Conservation (phyloP, 2,329 filamentous ascomycete genomes). For the Tolypocladium tropicale region DNA sequence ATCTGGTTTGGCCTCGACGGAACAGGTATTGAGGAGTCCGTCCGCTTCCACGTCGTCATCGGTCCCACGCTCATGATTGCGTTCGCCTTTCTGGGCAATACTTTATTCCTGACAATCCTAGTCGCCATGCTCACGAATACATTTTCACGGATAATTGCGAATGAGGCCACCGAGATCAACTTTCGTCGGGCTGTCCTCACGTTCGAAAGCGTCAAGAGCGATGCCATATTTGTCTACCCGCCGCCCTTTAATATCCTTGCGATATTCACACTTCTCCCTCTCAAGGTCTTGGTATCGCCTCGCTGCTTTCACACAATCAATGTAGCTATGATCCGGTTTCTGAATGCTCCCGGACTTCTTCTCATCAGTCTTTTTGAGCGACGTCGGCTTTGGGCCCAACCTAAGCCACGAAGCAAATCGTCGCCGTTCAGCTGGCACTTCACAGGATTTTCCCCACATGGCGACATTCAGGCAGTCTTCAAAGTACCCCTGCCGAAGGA, state of each 20-base stretch:
- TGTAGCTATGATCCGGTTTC: constrained; percentile 49
- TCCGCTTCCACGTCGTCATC: constrained; percentile 54
- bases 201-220: constrained; percentile 64
- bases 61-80: constrained; percentile 60
- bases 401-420: constrained; percentile 9
- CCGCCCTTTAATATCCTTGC: constrained; percentile 63
- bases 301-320: constrained; percentile 64
- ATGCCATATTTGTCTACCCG: constrained; percentile 59
- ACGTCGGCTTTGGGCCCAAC: constrained; percentile 30
- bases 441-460: constrained; percentile 42
- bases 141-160: constrained; percentile 58
- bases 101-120: constrained; percentile 62
- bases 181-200: constrained; percentile 63
- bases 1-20: constrained; percentile 71
- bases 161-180: constrained; percentile 59
- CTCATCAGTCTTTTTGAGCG: constrained; percentile 53
- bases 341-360: constrained; percentile 55
- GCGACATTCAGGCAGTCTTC: constrained; percentile 50
- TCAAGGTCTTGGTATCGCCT: constrained; percentile 52
- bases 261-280: constrained; percentile 49
- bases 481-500: constrained; percentile 44
- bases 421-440: constrained; percentile 30
- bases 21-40: constrained; percentile 38
- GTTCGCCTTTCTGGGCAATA: constrained; percentile 67
- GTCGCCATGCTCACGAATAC: constrained; percentile 66